Evolutionary conservation across 257 asterid genomes (phyloP), one percentile per base, ranked within the genome.

Genomic region (Fraxinus excelsior): DNA sequence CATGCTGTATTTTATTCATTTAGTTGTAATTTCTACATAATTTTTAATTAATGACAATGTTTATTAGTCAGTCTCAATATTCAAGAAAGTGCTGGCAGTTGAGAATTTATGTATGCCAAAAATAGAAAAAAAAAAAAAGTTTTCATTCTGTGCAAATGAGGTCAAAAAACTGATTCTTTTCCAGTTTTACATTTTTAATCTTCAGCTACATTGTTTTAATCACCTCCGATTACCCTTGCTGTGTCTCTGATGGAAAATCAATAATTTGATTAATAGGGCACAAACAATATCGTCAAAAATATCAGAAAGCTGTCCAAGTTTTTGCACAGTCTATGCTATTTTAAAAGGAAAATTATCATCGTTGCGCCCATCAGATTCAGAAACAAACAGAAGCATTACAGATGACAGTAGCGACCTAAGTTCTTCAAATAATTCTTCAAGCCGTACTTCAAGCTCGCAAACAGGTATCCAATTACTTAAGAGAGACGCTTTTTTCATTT

Each of bases 331-430:
- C 16, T 94, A 91, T 81, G 96, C 87, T 46, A 87, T 94, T 81
- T 87, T 97, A 44, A 93, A 90, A 82, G 98, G 98, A 72, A 89
- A 91, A 80, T 73, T 91, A 72, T 85, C 88, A 26, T 87, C 97
- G 12, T n/a, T 89, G 29, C 88, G 94, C 70, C 88, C 96, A 23
- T 88, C 99, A 42, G 86, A 86, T 84, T 85, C 93, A 42, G 94
- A 81, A 74, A 86, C 85, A 71, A 83, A 74, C 34, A 79, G 77
- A 82, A 84, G 90, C 90, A 69, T 65, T 74, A 73, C 79, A 79
- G 92, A 87, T 77, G 87, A 84, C 69, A 67, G 76, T 67, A 90
- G 92, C 60, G 91, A 90, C 23, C 72, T 84, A 18, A 89, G 92
- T 83, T 83, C 93, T 67, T 51, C 80, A 68, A 87, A 82, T 80